phyloP scores from a whole-genome alignment of 768 basidiomycete species.

The Leccinum variicolor region DNA sequence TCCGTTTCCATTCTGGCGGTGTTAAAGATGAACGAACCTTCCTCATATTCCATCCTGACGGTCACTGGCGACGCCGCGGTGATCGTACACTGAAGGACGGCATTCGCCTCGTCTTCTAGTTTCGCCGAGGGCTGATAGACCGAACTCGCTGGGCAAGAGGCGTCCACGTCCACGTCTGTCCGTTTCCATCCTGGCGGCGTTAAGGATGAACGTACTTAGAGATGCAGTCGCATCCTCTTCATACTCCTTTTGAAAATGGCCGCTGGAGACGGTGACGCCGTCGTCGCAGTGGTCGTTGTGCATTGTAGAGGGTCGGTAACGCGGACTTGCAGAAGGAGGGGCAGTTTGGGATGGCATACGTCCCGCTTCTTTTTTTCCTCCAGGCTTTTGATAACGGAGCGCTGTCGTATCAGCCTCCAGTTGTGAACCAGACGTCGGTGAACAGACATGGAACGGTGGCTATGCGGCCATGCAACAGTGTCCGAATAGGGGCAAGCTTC shows the following conservation, averaged over 20 bases:
- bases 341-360: not conserved
- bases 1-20: not conserved
- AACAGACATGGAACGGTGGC: no score
- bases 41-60: not conserved
- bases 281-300: not conserved
- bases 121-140: not conserved
- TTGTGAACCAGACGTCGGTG: no score
- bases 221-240: slow-evolving; percentile 5
- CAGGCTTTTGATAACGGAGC: no score
- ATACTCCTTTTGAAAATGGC: slow-evolving; percentile 9
- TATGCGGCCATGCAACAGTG: no score
- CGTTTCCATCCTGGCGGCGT: not conserved
- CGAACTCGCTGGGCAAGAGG: not conserved
- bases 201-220: slow-evolving; percentile 1
- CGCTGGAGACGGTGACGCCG: not conserved
- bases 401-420: no score
- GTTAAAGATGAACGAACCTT: no score
- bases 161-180: not conserved
- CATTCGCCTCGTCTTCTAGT: slow-evolving; percentile 5
- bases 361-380: not conserved
- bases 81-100: not conserved
- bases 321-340: not conserved
- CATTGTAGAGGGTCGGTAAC: slow-evolving; percentile 10
- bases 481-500: no score
- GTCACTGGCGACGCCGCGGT: not conserved